Percentiles rank a stretch among this genome's conserved stretches.
Evolutionary conservation across 768 basidiomycete species (phyloP).

Genomic region (Roridomyces roridus): DNA sequence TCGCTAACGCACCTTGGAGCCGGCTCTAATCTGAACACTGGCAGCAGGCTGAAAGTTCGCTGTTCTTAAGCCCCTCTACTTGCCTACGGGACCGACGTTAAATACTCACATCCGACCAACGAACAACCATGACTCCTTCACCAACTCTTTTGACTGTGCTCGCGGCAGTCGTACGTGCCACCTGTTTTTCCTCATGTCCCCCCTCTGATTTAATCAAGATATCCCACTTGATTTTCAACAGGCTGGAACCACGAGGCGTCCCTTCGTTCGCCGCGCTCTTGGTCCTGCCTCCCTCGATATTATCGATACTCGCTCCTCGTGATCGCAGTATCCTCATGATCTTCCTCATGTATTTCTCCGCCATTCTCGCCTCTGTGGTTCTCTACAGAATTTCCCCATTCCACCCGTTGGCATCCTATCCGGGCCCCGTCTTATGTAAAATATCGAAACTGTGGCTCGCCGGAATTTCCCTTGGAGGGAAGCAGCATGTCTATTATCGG

Average conservation of each 20-base stretch:
- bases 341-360: not conserved
- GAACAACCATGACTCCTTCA: not conserved
- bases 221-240: conserved; percentile 11
- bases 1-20: too few species aligned
- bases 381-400: conserved; percentile 40
- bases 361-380: conserved; percentile 7
- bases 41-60: too few species aligned
- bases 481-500: conserved; percentile 31
- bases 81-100: too few species aligned
- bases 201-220: conserved; percentile 2
- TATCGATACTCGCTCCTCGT: not conserved
- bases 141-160: not conserved
- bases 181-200: not conserved
- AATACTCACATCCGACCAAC: not conserved
- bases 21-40: too few species aligned
- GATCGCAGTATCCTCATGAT: not conserved
- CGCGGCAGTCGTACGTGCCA: conserved; percentile 1
- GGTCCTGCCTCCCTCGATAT: conserved; percentile 6
- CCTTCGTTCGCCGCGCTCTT: conserved; percentile 4
- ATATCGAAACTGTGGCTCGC: conserved; percentile 37
- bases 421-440: conserved; percentile 37
- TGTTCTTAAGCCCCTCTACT: too few species aligned
- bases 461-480: conserved; percentile 21
- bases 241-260: conserved; percentile 6
- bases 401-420: conserved; percentile 41